Base-by-base conservation (phyloP, 345 rosid species). In the Geranium brycei region DNA sequence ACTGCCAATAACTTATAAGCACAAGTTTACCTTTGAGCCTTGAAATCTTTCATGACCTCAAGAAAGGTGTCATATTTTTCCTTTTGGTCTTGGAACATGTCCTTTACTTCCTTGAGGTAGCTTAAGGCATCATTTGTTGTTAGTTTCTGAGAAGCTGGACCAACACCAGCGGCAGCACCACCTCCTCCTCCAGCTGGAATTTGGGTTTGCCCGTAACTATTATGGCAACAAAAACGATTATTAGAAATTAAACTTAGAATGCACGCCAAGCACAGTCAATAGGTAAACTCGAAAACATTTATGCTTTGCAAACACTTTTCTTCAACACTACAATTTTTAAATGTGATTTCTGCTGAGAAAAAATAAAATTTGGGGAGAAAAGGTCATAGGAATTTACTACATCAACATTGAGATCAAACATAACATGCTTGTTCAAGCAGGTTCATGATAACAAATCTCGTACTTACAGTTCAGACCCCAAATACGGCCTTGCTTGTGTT, bases 11-110 rank as follows among this genome's bases (percentile, higher is more conserved):
- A 35, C 10, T 4, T 4, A 18, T 61, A 61, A 51, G 55, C 58
- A 38, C 55, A 12, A 65, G 31, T 51, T 59, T 65, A 90, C 99
- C 96, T 80, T 72, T 88, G 96, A 38, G 95, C 97, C 79, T 93
- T 87, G 68, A 93, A 93, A 78, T 93, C 99, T 72, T 88, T 93
- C 99, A 93, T 88, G 83, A 90, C 90, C 72, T 86, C 96, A 72
- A 90, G 82, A 64, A 93, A 90, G 82, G 59, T 80, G 64, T 90
- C 95, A 68, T 90, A 88, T 76, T 86, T 93, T 64, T 83, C 99
- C 73, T 79, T 83, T 74, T 93, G 89, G 68, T 90, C 91, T 72
- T 85, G 1, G 57, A 72, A 74, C 71, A 68, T 72, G 57, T 75
- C 78, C 65, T 69, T 74, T 32, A 75, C 78, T 59, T 68, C 71